phyloP scores from a whole-genome alignment of 139 green algal species.

The Marvania coccoides region DNA sequence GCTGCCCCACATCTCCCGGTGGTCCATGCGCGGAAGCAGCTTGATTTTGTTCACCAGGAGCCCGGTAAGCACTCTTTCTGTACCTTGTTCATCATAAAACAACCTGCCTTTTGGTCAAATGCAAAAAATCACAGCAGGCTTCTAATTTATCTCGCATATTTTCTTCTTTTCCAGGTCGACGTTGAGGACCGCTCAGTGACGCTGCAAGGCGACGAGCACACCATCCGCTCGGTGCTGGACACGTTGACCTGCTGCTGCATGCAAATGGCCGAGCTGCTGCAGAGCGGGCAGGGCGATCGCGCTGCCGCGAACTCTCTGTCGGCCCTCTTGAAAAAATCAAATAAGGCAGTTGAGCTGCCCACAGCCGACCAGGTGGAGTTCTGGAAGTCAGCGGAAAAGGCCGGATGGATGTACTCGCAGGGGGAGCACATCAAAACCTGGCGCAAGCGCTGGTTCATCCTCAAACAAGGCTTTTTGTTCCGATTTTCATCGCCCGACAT shows the following conservation, averaged over 20 bases:
- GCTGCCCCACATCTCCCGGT: constrained; percentile 71
- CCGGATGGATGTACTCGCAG: constrained; percentile 82
- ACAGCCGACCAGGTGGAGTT: constrained; percentile 81
- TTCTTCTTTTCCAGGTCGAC: constrained; percentile 44
- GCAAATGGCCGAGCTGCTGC: constrained; percentile 78
- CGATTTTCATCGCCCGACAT: constrained; percentile 69
- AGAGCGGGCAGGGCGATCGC: constrained; percentile 40
- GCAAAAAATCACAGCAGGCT: no score
- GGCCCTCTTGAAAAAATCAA: constrained; percentile 31
- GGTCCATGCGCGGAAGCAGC: constrained; percentile 44
- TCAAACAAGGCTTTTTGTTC: constrained; percentile 83
- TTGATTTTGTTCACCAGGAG: constrained; percentile 76
- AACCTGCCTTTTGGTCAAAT: no score
- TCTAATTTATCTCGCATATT: no score
- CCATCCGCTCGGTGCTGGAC: constrained; percentile 64
- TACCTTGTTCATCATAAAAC: no score
- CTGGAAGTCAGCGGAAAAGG: constrained; percentile 74
- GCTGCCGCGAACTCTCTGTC: constrained; percentile 53
- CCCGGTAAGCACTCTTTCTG: constrained; percentile 15
- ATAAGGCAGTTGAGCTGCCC: constrained; percentile 39
- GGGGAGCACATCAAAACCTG: constrained; percentile 80
- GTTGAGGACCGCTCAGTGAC: constrained; percentile 74
- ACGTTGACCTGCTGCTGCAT: constrained; percentile 82
- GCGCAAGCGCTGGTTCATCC: constrained; percentile 87
- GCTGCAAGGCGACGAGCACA: constrained; percentile 52